These are phyloP conservation scores for Periconia sp. DNA, from an alignment of 2,329 filamentous ascomycete genomes.

Conservation along the genomic window DNA sequence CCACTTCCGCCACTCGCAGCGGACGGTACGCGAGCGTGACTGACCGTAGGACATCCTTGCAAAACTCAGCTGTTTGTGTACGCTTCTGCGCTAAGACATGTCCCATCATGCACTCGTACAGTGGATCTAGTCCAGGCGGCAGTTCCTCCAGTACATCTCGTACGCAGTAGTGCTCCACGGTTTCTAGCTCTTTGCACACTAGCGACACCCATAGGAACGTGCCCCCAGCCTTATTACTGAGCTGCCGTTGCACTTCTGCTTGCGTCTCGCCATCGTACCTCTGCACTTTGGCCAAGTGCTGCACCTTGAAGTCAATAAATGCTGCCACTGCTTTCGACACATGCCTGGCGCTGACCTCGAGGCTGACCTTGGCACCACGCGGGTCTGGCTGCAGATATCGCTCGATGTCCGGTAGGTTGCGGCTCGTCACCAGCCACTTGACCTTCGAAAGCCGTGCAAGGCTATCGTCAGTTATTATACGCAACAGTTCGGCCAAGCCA, in stretches of 20 bases:
- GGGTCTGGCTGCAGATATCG: constrained; percentile 28
- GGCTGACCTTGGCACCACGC: constrained; percentile 23
- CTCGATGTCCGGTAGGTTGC: constrained; percentile 48
- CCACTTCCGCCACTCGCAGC: too few species aligned
- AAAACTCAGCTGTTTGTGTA: too few species aligned
- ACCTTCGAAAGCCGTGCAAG: not conserved
- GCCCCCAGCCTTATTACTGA: constrained; percentile 37
- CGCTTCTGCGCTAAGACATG: too few species aligned
- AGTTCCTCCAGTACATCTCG: constrained; percentile 28
- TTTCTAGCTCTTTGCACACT: constrained; percentile 44
- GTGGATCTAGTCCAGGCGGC: constrained; percentile 41
- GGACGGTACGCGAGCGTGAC: too few species aligned
- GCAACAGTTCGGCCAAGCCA: constrained; percentile 4
- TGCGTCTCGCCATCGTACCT: constrained; percentile 20
- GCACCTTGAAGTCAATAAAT: constrained; percentile 47
- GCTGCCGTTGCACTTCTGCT: constrained; percentile 5
- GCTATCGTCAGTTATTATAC: constrained; percentile 1
- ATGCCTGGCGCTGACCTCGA: constrained; percentile 41
- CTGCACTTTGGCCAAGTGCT: not conserved
- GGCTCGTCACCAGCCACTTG: constrained; percentile 17
- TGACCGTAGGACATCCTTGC: too few species aligned
- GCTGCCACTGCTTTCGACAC: constrained; percentile 41
- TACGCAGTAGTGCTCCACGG: constrained; percentile 15
- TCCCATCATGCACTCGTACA: too few species aligned
- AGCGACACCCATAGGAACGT: constrained; percentile 1